These are phyloP conservation scores for Globisporangium sylvaticum DNA, from an alignment of 352 stramenopile species.

Conservation along the genomic window DNA sequence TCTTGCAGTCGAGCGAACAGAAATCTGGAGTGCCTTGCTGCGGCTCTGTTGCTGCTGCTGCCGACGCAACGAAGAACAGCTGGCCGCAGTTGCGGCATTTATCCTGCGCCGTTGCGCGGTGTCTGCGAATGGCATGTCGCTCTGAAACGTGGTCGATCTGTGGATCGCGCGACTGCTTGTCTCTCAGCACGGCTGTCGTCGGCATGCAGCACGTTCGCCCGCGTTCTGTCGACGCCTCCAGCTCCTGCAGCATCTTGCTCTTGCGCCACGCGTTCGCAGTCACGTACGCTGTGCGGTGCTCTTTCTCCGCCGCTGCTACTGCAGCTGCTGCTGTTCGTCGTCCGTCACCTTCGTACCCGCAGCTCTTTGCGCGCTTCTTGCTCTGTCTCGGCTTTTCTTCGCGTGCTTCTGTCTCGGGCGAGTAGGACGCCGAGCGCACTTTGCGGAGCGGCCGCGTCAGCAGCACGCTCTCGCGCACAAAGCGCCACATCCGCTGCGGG, in stretches of 20 bases:
- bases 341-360: background rate
- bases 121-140: constrained; percentile 1
- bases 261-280: constrained; percentile 30
- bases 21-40: constrained; percentile 22
- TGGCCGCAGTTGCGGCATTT: constrained; percentile 50
- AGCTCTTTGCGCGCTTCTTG: constrained; percentile 15
- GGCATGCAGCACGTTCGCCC: background rate
- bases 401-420: background rate
- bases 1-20: constrained; percentile 66
- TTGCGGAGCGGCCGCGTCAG: background rate
- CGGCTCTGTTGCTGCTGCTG: constrained; percentile 17
- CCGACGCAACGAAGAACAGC: constrained; percentile 39
- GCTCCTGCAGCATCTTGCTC: constrained; percentile 37
- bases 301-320: background rate
- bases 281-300: constrained; percentile 1
- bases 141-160: constrained; percentile 1
- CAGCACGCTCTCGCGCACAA: constrained; percentile 13
- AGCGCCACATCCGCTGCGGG: constrained; percentile 14
- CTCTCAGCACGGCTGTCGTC: constrained; percentile 11
- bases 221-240: constrained; percentile 23
- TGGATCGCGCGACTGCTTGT: constrained; percentile 3
- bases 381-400: constrained; percentile 1
- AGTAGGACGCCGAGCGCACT: constrained; percentile 18
- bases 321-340: background rate
- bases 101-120: constrained; percentile 28